These are phyloP conservation scores for Linum tenue DNA, from an alignment of 345 rosid species.

Conservation along the genomic window DNA sequence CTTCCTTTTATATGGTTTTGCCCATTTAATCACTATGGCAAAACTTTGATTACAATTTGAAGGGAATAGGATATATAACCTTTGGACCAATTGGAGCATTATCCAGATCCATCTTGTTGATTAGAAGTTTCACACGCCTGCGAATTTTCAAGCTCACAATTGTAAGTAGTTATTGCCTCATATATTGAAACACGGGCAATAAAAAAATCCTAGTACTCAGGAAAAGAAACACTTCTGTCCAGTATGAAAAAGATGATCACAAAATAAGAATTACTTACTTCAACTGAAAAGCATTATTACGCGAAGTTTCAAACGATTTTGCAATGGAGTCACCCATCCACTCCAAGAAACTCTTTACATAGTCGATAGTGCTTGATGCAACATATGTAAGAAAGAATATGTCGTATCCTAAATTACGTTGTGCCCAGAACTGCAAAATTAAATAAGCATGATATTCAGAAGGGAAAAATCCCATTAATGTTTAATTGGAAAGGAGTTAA, in stretches of 20 bases:
- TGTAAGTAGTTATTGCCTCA: neutral
- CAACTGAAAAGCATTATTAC: conserved; percentile 92
- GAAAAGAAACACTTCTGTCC: neutral
- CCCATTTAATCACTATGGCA: neutral
- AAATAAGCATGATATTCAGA: conserved; percentile 11
- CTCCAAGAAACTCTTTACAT: conserved; percentile 95
- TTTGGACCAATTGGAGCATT: conserved; percentile 83
- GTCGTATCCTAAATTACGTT: conserved; percentile 58
- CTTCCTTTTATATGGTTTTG: neutral
- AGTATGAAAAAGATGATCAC: neutral
- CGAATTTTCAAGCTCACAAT: conserved; percentile 17
- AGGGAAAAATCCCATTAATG: neutral
- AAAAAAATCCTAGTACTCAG: neutral
- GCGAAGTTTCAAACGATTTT: conserved; percentile 91
- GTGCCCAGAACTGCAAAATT: conserved; percentile 62
- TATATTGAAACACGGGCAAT: neutral
- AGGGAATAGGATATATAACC: conserved; percentile 35
- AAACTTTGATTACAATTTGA: neutral
- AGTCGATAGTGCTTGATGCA: conserved; percentile 89
- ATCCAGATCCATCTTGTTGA: conserved; percentile 85
- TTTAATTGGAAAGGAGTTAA: conserved; percentile 10
- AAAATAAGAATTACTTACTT: conserved; percentile 46
- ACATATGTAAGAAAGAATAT: conserved; percentile 86
- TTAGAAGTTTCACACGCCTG: conserved; percentile 76
- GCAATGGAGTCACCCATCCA: conserved; percentile 99